These are phyloP conservation scores for Calamus simplicifolius DNA, from an alignment of 176 grass and related monocot genomes.

Conservation along the genomic window DNA sequence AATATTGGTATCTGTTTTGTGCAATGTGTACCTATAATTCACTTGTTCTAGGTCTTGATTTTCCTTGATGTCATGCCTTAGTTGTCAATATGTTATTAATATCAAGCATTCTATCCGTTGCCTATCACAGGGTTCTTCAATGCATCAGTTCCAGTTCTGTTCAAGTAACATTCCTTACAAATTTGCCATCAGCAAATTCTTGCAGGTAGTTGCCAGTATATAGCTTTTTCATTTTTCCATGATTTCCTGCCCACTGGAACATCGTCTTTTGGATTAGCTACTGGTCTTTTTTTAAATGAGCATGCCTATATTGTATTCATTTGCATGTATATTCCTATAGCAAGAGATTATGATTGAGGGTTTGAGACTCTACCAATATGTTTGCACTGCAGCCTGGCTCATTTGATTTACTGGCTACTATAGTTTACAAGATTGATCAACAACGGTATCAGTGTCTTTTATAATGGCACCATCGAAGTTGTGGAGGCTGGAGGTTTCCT, in stretches of 20 bases:
- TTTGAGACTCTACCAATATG: conserved; percentile 16
- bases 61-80: not conserved
- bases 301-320: too few relatives aligned
- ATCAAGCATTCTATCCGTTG: not conserved
- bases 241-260: too few relatives aligned
- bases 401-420: conserved; percentile 83
- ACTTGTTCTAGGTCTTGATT: too few relatives aligned
- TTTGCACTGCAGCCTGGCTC: conserved; percentile 64
- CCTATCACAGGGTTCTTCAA: conserved; percentile 66
- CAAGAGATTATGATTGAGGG: too few relatives aligned
- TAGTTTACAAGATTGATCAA: conserved; percentile 93
- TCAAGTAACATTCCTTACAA: conserved; percentile 85
- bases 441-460: conserved; percentile 81
- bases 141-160: conserved; percentile 75
- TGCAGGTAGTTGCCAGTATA: conserved; percentile 53
- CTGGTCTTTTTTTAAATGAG: too few relatives aligned
- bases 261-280: too few relatives aligned
- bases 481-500: conserved; percentile 82
- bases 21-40: too few relatives aligned
- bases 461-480: conserved; percentile 87
- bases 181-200: conserved; percentile 90
- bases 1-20: too few relatives aligned
- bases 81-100: not conserved
- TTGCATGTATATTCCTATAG: too few relatives aligned
- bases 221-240: not conserved